These are phyloP conservation scores for Ustilago loliicola DNA, from an alignment of 1,284 basidiomycete species.

Conservation along the genomic window DNA sequence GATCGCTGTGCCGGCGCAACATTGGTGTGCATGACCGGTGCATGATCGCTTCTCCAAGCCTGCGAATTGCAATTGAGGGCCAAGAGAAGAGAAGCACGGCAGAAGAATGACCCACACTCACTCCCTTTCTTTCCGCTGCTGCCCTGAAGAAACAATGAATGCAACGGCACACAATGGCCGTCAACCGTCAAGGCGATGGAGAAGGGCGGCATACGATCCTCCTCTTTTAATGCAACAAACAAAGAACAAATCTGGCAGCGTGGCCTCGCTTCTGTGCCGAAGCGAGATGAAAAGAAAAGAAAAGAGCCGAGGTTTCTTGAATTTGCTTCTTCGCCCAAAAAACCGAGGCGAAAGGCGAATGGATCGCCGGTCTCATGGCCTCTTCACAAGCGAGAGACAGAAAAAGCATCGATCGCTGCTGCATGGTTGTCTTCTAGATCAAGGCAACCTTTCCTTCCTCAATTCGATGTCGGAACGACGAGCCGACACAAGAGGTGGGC, in stretches of 20 bases:
- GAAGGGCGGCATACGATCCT: too few relatives aligned
- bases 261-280: slow-evolving; percentile 5
- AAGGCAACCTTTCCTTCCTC: too few relatives aligned
- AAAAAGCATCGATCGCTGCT: slow-evolving; percentile 5
- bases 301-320: too few relatives aligned
- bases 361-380: background rate
- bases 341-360: background rate
- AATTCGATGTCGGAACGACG: too few relatives aligned
- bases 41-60: background rate
- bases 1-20: background rate
- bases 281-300: too few relatives aligned
- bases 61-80: too few relatives aligned
- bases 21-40: background rate
- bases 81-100: too few relatives aligned
- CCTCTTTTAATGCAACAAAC: background rate
- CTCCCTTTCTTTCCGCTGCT: background rate
- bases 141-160: background rate
- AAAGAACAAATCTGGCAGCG: slow-evolving; percentile 3
- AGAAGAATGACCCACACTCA: too few relatives aligned
- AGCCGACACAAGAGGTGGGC: too few relatives aligned
- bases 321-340: background rate
- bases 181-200: background rate
- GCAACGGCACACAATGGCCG: background rate
- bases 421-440: background rate
- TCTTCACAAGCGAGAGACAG: slow-evolving; percentile 2